Evolutionary conservation across 768 basidiomycete species (phyloP).

Genomic region (Rossbeevera mucosa): DNA sequence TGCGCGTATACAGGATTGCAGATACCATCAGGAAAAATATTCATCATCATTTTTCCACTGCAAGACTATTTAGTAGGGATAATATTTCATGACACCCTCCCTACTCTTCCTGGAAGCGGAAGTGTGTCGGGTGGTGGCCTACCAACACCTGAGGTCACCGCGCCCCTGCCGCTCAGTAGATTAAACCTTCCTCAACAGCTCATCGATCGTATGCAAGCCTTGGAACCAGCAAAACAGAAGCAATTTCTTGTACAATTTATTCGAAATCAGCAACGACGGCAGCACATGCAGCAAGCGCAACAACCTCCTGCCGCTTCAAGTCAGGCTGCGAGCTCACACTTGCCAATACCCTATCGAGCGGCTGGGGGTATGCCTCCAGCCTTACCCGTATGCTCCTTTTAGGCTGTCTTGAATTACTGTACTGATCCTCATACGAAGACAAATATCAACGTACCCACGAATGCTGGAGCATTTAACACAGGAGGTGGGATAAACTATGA

Average conservation of each 20-base stretch:
- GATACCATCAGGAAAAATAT: conserved; percentile 38
- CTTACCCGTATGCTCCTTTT: conserved; percentile 13
- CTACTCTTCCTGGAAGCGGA: conserved; percentile 32
- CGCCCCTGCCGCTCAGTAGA: background rate
- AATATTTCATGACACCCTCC: conserved; percentile 52
- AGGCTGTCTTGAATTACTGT: background rate
- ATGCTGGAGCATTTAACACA: conserved; percentile 21
- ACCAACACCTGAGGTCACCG: conserved; percentile 2
- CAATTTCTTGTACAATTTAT: conserved; percentile 15
- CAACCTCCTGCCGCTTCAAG: conserved; percentile 11
- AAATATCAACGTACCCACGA: conserved; percentile 7
- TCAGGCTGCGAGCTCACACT: conserved; percentile 14
- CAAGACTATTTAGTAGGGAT: conserved; percentile 37
- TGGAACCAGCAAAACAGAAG: conserved; percentile 24
- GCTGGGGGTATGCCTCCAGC: conserved; percentile 13
- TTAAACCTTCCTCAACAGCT: conserved; percentile 10
- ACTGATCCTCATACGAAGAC: conserved; percentile 8
- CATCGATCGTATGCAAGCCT: conserved; percentile 16
- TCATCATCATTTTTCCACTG: conserved; percentile 45
- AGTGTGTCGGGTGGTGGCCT: conserved; percentile 12
- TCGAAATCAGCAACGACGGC: conserved; percentile 21
- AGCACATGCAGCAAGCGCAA: conserved; percentile 22
- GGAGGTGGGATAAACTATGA: conserved; percentile 33
- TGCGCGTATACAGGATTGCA: conserved; percentile 52
- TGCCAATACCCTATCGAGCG: conserved; percentile 6